Evolutionary conservation across 2,329 filamentous ascomycete species (phyloP).

Genomic region (Tolypocladium amazonense): DNA sequence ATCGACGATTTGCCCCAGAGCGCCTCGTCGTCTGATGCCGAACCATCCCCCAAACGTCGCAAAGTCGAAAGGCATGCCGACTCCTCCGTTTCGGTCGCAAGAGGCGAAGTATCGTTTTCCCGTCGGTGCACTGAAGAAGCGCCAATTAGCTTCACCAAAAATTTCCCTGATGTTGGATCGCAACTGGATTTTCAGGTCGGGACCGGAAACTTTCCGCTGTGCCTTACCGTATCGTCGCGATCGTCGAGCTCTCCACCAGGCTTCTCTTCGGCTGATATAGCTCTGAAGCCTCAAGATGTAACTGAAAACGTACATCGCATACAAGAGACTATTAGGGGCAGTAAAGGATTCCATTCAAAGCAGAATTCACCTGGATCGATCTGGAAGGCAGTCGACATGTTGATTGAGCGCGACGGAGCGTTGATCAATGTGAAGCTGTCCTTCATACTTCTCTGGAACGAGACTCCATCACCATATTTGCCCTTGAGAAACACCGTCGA

Average conservation of each 20-base stretch:
- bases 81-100: conserved; percentile 15
- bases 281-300: conserved; percentile 12
- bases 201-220: neutral
- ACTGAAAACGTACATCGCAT: conserved; percentile 9
- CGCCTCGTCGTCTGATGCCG: conserved; percentile 3
- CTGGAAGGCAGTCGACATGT: conserved; percentile 21
- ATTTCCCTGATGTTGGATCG: conserved; percentile 10
- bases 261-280: conserved; percentile 7
- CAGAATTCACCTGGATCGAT: conserved; percentile 17
- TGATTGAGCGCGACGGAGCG: conserved; percentile 15
- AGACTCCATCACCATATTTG: conserved; percentile 20
- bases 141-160: conserved; percentile 1
- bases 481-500: conserved; percentile 17
- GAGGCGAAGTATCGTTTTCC: conserved; percentile 13
- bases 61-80: conserved; percentile 10
- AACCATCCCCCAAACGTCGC: conserved; percentile 19
- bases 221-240: conserved; percentile 10
- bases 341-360: conserved; percentile 5
- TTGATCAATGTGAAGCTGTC: conserved; percentile 18
- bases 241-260: conserved; percentile 3
- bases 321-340: conserved; percentile 5
- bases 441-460: conserved; percentile 32
- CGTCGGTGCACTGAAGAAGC: conserved; percentile 11
- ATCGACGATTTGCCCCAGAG: conserved; percentile 1
- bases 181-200: conserved; percentile 9